Base-by-base conservation (phyloP, 2,329 filamentous ascomycete species). In the Sclerotinia sclerotiorum region DNA sequence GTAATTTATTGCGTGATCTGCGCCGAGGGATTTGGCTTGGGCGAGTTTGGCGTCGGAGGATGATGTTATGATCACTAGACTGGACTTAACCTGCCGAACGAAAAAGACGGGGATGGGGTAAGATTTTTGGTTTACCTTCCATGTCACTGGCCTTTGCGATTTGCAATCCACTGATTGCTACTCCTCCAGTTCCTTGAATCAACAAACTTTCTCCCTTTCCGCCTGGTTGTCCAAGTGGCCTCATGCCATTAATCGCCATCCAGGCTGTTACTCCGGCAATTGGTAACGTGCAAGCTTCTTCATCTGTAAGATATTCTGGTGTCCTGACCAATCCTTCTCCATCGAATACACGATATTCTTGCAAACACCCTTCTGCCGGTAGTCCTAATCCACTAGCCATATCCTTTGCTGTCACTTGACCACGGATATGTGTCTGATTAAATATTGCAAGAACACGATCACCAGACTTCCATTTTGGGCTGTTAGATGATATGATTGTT, bases 391-490 rank as follows among this genome's bases (percentile, higher is more conserved):
- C 87, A 79, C 70, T 82, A 79, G 72, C 84, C 82, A 4, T 76
- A 70, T 76, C 56, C 35, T 64, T 66, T 6, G 61, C 72, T 39
- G 72, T 72, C 10, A 76, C 49, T 49, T 74, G 73, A 19, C 74
- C 75, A 11, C 48, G 69, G 42, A 73, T 51, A 69, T 86, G 84
- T 10, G 78, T 79, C 76, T 85, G 83, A 73, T 84, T 84, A 78
- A 90, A 92, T 64, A 85, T 90, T 27, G 84, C 84, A 67, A 90
- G 82, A 51, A 92, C 89, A n/a, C 88, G 85, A 68, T 90, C 85
- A 69, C 89, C 88, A 21, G 80, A 78, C 66, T 82, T 81, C 80
- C 85, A 86, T 7, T 79, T 79, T 3, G 78, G 76, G 13, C 81
- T 79, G n/a, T 24, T 81, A 76, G 46, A 85, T 19, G 82, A 77